phyloP scores from a whole-genome alignment of 805 yeast species.

The Nematodospora valgi region DNA sequence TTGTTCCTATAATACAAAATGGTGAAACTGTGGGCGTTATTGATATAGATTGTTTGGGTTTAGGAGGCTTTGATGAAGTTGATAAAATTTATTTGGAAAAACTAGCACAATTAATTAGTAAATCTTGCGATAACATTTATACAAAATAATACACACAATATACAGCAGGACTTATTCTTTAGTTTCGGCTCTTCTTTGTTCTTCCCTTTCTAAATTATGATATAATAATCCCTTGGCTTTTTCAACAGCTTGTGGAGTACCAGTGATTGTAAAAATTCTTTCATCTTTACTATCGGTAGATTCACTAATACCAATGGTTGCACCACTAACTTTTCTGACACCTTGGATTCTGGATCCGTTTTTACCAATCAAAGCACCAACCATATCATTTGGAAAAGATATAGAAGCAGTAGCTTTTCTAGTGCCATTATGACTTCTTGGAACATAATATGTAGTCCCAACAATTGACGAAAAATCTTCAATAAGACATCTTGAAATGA shows the following conservation, averaged over 20 bases:
- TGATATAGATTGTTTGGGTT: conserved; percentile 75
- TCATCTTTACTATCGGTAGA: conserved; percentile 62
- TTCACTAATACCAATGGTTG: conserved; percentile 72
- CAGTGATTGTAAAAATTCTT: conserved; percentile 69
- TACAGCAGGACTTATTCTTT: neutral
- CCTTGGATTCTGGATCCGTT: conserved; percentile 85
- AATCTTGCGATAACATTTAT: too few species aligned
- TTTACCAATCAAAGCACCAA: conserved; percentile 87
- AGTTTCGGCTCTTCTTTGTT: conserved; percentile 35
- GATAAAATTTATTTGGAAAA: conserved; percentile 61
- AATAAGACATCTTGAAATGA: conserved; percentile 66
- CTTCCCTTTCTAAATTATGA: conserved; percentile 57
- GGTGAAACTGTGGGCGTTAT: conserved; percentile 63
- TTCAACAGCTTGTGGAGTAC: conserved; percentile 53
- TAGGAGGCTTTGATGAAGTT: conserved; percentile 60
- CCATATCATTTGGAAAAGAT: conserved; percentile 73
- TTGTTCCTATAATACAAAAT: conserved; percentile 66
- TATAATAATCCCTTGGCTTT: conserved; percentile 56
- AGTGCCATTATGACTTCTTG: conserved; percentile 24
- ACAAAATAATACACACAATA: conserved; percentile 1
- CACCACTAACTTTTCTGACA: conserved; percentile 73
- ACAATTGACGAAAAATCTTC: conserved; percentile 70
- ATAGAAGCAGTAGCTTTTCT: conserved; percentile 35
- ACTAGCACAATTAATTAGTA: conserved; percentile 51
- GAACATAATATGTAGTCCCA: conserved; percentile 63